phyloP scores from a whole-genome alignment of 1,139 yeast genomes.

The Nadsonia starkeyi-henricii region DNA sequence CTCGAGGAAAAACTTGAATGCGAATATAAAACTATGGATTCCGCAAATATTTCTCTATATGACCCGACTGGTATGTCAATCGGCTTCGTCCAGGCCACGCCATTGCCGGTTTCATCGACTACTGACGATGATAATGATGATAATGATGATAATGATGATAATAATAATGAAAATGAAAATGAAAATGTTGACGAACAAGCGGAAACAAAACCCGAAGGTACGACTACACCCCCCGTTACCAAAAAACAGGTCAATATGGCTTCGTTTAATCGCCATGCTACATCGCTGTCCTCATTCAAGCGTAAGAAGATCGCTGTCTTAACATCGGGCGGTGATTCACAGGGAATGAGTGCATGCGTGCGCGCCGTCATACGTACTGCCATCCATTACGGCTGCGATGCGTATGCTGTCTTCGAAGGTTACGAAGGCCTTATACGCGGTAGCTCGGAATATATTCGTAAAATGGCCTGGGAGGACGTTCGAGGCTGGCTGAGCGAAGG shows the following conservation, averaged over 20 bases:
- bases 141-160: too few relatives aligned
- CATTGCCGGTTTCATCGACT: too few relatives aligned
- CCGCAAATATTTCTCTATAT: neutral
- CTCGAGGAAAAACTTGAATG: neutral
- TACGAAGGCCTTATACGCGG: conserved; percentile 75
- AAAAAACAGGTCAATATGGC: too few relatives aligned
- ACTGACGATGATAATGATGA: too few relatives aligned
- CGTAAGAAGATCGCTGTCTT: conserved; percentile 59
- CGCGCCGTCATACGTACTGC: conserved; percentile 91
- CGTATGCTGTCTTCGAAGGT: conserved; percentile 91
- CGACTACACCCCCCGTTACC: neutral
- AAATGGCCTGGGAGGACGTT: conserved; percentile 85
- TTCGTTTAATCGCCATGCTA: neutral
- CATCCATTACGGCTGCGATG: conserved; percentile 74
- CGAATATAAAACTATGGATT: neutral
- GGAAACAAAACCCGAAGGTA: conserved; percentile 1
- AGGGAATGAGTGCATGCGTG: conserved; percentile 95
- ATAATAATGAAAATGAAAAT: too few relatives aligned
- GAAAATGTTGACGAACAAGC: too few relatives aligned
- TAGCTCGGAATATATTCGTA: conserved; percentile 62
- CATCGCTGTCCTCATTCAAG: neutral
- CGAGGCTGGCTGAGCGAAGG: conserved; percentile 85
- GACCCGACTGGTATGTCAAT: neutral
- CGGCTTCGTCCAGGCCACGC: neutral
- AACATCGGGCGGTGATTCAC: conserved; percentile 98